Evolutionary conservation across 2,329 filamentous ascomycete genomes (phyloP), one percentile per base, ranked within the genome.

Genomic region (Acrocalymma vagum): DNA sequence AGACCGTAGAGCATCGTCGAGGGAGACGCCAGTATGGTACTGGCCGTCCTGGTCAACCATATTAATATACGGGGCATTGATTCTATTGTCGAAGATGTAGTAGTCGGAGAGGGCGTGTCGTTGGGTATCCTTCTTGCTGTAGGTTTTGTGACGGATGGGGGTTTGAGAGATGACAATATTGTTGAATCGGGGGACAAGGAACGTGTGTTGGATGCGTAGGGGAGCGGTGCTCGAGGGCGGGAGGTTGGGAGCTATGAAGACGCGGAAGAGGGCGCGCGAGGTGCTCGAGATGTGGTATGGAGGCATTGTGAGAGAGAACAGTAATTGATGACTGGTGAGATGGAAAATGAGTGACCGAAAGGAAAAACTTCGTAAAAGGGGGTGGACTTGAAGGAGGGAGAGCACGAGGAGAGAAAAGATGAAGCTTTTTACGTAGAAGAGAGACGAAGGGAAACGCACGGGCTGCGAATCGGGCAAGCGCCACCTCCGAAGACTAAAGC

Each of bases 61-160:
- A 34, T 72, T 67, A 13, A 83, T 65, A 10, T 58, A 50, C 6
- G 69, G 63, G 24, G 70, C 69, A 6, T 48, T 51, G 57, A 84
- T 84, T 32, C 77, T 73, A 11, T 71, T 52, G 69, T 84, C 73
- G 59, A 71, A 71, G 23, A 71, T 71, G 25, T 63, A 69, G 38
- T 72, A 67, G 47, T 69, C 60, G 37, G 67, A 62, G 5, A 73
- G 55, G 8, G 65, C 61, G 33, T 69, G 69, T 27, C 62, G 69
- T 39, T 66, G 62, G 9, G 61, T 63, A 34, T 51, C 51, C 33
- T 59, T 54, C 21, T 24, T 46, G 29, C 46, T 56, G 57, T 46
- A 58, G 26, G 38, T 42, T 39, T 58, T 58, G 15, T 38, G 40
- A 30, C 62, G 56, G 9, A 51, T 45, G 34, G 45, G 27, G 9